Percentiles rank a stretch among this genome's conserved stretches.
Conservation (phyloP, 1,284 basidiomycete species). For the Microbotryomycetes sp. region DNA sequence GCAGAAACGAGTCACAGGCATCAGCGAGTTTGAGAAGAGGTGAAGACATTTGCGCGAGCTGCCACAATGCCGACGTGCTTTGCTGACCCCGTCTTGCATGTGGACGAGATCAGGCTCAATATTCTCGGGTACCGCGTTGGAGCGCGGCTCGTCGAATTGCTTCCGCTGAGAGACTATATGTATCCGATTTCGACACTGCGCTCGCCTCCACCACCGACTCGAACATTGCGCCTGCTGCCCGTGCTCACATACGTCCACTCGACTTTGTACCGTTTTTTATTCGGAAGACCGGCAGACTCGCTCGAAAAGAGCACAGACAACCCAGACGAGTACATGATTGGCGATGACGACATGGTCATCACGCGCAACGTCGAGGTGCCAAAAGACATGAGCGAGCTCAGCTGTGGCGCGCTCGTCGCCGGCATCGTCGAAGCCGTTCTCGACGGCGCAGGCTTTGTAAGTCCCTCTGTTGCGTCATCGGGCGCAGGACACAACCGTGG, state of each 20-base stretch:
- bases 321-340: constrained; percentile 98
- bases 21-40: constrained; percentile 76
- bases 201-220: constrained; percentile 55
- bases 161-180: constrained; percentile 36
- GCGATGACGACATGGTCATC: constrained; percentile 88
- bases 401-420: constrained; percentile 92
- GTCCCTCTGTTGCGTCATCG: constrained; percentile 45
- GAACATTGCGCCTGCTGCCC: constrained; percentile 79
- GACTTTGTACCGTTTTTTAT: constrained; percentile 88
- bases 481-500: too few species aligned
- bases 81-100: not conserved
- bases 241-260: constrained; percentile 86
- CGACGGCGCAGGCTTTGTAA: constrained; percentile 88
- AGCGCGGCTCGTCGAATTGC: constrained; percentile 67
- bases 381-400: constrained; percentile 85
- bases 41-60: constrained; percentile 2
- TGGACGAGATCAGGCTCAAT: constrained; percentile 57
- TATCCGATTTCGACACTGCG: constrained; percentile 28
- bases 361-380: constrained; percentile 89
- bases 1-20: constrained; percentile 86
- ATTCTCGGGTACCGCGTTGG: constrained; percentile 85
- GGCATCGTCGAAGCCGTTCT: constrained; percentile 96
- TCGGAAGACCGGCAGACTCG: constrained; percentile 86
- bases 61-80: not conserved
- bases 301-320: constrained; percentile 94